Percentiles rank a stretch among this genome's conserved stretches.
Conservation (phyloP, 164 flowering plant genomes). For the Taxillus chinensis region DNA sequence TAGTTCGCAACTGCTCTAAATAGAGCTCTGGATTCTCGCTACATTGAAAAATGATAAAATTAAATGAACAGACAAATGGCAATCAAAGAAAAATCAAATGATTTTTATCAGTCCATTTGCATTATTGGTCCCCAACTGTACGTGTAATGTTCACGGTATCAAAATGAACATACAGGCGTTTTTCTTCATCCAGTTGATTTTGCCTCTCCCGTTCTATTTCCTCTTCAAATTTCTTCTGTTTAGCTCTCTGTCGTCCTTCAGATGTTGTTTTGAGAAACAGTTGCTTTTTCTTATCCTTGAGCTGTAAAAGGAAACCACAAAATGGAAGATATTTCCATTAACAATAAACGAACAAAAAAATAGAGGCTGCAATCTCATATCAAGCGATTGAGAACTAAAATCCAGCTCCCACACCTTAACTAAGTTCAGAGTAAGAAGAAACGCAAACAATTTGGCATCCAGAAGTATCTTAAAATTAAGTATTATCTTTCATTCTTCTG, state of each 20-base stretch:
- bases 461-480: no score
- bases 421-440: no score
- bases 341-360: not conserved
- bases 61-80: not conserved
- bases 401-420: no score
- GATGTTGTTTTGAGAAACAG: constrained; percentile 75
- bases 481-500: no score
- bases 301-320: constrained; percentile 31
- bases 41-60: constrained; percentile 5
- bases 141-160: not conserved
- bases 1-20: constrained; percentile 64
- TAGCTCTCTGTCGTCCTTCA: constrained; percentile 88
- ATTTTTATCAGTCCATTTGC: no score
- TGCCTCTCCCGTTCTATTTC: constrained; percentile 67
- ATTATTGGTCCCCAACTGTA: no score
- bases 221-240: constrained; percentile 80
- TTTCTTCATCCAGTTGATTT: constrained; percentile 77
- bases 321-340: not conserved
- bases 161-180: constrained; percentile 53
- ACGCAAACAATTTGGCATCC: no score
- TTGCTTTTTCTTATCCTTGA: constrained; percentile 83
- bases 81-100: not conserved
- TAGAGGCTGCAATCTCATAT: not conserved
- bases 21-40: constrained; percentile 95
- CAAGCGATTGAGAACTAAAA: no score